A percentile compares a stretch with the other conserved stretches of the same genome.
phyloP scores from a whole-genome alignment of 192 early-diverging fungal genomes.

The Umbelopsis sp. region DNA sequence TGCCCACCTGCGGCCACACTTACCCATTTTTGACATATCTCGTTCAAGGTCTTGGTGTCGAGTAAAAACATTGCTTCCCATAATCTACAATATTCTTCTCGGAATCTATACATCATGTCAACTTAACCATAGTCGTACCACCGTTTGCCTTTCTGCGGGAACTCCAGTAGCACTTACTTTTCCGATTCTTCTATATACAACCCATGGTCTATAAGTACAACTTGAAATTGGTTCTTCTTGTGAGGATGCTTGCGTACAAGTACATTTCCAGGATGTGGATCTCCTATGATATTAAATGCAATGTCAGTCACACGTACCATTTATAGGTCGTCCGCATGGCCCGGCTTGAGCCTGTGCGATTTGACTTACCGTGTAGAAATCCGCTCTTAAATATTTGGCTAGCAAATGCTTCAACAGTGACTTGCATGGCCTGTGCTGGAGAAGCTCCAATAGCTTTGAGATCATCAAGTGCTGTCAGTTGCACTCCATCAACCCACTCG shows the following conservation, averaged over 20 bases:
- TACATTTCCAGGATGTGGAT: slow-evolving; percentile 87
- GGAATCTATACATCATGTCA: slow-evolving; percentile 50
- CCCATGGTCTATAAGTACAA: slow-evolving; percentile 87
- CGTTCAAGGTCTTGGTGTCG: slow-evolving; percentile 63
- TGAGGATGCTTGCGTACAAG: slow-evolving; percentile 72
- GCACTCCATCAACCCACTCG: slow-evolving; percentile 90
- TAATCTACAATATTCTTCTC: slow-evolving; percentile 77
- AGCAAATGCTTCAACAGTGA: slow-evolving; percentile 78
- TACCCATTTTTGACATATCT: slow-evolving; percentile 73
- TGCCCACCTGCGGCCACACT: background rate
- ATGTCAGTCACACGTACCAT: background rate
- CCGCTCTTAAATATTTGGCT: slow-evolving; percentile 86
- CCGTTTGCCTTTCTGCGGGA: no score
- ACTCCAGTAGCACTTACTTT: slow-evolving; percentile 5
- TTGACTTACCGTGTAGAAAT: slow-evolving; percentile 74
- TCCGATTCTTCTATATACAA: slow-evolving; percentile 80
- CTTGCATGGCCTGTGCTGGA: slow-evolving; percentile 64
- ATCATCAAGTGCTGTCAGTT: slow-evolving; percentile 63
- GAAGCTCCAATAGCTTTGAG: slow-evolving; percentile 42
- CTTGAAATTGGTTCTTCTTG: slow-evolving; percentile 39
- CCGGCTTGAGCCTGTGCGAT: no score
- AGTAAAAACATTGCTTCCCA: slow-evolving; percentile 84
- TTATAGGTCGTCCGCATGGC: no score
- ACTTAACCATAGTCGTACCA: background rate
- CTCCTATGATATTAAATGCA: slow-evolving; percentile 37